A percentile compares a stretch with the other conserved stretches of the same genome.
These are phyloP conservation scores for Geosmithia morbida DNA, from an alignment of 2,329 filamentous ascomycete genomes.

Conservation along the genomic window DNA sequence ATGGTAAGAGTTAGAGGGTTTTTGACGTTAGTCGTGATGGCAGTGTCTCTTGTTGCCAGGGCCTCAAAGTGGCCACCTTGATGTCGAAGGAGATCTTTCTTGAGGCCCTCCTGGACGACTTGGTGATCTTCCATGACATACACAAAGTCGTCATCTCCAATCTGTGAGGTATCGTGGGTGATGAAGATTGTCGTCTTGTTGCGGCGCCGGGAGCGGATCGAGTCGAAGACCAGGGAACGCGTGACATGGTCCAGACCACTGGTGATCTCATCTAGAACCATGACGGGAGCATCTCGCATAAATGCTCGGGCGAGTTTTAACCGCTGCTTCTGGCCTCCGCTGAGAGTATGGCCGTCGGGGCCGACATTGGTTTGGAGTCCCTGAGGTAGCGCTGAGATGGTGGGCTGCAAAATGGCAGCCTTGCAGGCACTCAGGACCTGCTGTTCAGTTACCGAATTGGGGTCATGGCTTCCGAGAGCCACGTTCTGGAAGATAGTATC, in stretches of 20 bases:
- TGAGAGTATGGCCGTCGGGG: conserved; percentile 53
- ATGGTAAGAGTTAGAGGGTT: not conserved
- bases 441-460: conserved; percentile 29
- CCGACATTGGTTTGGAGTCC: conserved; percentile 63
- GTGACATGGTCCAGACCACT: conserved; percentile 71
- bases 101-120: conserved; percentile 56
- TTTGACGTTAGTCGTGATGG: not conserved
- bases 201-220: conserved; percentile 61
- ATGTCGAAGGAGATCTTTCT: conserved; percentile 34
- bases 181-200: conserved; percentile 86
- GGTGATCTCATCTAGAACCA: conserved; percentile 81
- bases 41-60: conserved; percentile 13
- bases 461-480: conserved; percentile 46
- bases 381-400: conserved; percentile 49
- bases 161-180: conserved; percentile 76
- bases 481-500: conserved; percentile 71
- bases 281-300: conserved; percentile 61
- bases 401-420: conserved; percentile 54
- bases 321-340: conserved; percentile 74
- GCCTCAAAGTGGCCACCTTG: conserved; percentile 29
- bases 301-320: conserved; percentile 67
- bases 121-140: conserved; percentile 62
- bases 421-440: conserved; percentile 49
- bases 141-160: conserved; percentile 57
- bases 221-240: conserved; percentile 53